Percentiles rank a stretch among this genome's conserved stretches.
Evolutionary conservation across 805 yeast genomes (phyloP).

Genomic region (Pichia nanzhaoensis): DNA sequence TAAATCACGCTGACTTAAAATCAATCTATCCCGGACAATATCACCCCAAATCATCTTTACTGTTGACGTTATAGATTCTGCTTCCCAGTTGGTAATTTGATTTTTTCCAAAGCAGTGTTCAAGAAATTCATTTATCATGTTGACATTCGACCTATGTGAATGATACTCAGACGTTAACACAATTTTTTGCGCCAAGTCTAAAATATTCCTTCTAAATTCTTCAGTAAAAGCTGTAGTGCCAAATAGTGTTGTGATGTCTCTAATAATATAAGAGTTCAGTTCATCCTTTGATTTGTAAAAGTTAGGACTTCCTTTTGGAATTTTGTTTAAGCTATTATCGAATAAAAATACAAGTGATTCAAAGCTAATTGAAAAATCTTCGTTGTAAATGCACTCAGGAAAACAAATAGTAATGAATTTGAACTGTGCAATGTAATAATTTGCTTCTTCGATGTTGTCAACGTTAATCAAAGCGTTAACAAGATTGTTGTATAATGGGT

Average conservation of each 20-base stretch:
- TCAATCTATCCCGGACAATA: conserved; percentile 51
- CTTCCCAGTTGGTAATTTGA: conserved; percentile 14
- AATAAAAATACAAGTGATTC: conserved; percentile 20
- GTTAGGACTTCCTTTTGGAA: conserved; percentile 20
- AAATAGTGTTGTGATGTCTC: conserved; percentile 12
- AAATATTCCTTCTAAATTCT: conserved; percentile 5
- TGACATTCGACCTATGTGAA: conserved; percentile 17
- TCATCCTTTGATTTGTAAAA: conserved; percentile 41
- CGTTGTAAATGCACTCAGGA: conserved; percentile 21
- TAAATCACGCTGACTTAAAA: conserved; percentile 56
- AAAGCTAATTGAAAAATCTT: conserved; percentile 17
- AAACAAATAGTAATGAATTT: conserved; percentile 23
- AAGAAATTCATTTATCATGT: conserved; percentile 10
- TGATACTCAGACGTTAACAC: conserved; percentile 17
- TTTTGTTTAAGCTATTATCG: conserved; percentile 15
- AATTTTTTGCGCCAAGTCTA: conserved; percentile 12
- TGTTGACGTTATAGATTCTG: conserved; percentile 26
- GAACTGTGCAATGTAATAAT: conserved; percentile 20
- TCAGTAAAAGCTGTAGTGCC: conserved; percentile 10
- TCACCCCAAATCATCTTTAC: conserved; percentile 49
- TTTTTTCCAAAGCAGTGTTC: conserved; percentile 7
- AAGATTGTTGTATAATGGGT: conserved; percentile 17
- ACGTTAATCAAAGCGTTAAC: conserved; percentile 12
- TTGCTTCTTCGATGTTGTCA: conserved; percentile 17
- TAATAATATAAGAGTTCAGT: conserved; percentile 28